Evolutionary conservation across 768 basidiomycete genomes (phyloP).

Genomic region (Tephrocybe sp.): DNA sequence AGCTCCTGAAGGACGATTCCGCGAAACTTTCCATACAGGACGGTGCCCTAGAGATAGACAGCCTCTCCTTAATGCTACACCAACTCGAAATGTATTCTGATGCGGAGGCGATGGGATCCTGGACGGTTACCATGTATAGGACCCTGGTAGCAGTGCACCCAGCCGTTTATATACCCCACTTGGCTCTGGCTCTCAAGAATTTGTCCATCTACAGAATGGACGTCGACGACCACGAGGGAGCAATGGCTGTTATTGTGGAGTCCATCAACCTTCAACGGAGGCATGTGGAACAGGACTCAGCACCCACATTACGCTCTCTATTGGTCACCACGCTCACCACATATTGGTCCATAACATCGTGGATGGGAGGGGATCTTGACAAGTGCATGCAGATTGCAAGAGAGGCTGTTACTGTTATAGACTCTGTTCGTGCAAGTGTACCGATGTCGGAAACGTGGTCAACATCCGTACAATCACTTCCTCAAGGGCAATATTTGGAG

Average conservation of each 20-base stretch:
- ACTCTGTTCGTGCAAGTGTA: slow-evolving; percentile 6
- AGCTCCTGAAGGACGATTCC: slow-evolving; percentile 6
- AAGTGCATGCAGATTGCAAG: slow-evolving; percentile 7
- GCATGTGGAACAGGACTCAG: not conserved
- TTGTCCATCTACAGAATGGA: slow-evolving; percentile 8
- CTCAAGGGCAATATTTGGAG: not conserved
- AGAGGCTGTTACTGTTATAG: slow-evolving; percentile 8
- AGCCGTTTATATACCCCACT: slow-evolving; percentile 11
- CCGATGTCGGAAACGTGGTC: slow-evolving; percentile 3
- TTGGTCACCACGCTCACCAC: slow-evolving; percentile 6
- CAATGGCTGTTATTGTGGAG: slow-evolving; percentile 5
- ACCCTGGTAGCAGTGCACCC: slow-evolving; percentile 6
- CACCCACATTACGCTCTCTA: slow-evolving; percentile 3
- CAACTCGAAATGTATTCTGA: slow-evolving; percentile 17
- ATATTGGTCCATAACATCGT: slow-evolving; percentile 5
- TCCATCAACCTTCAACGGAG: slow-evolving; percentile 3
- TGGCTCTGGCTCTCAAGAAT: slow-evolving; percentile 9
- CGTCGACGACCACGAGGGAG: slow-evolving; percentile 1
- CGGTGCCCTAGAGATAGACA: slow-evolving; percentile 16
- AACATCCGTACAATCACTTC: not conserved
- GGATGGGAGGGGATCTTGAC: not conserved
- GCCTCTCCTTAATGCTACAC: slow-evolving; percentile 11
- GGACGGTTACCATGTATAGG: slow-evolving; percentile 15
- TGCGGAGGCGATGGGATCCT: slow-evolving; percentile 11
- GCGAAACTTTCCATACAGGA: slow-evolving; percentile 13